phyloP scores from a whole-genome alignment of 768 basidiomycete genomes.

The Serendipita sp. region DNA sequence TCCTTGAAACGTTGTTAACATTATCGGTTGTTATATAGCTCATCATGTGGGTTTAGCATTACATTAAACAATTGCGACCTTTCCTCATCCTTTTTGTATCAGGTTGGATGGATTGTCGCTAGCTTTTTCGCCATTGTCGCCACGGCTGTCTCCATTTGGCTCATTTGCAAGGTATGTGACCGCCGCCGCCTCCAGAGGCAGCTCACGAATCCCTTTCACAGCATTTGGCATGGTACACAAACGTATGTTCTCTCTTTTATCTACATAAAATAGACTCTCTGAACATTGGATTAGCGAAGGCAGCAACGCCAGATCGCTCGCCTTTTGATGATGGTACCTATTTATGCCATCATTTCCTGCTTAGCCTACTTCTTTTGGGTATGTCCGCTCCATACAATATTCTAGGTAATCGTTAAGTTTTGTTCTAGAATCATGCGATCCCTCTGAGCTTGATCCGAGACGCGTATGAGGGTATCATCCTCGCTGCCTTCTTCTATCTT shows the following conservation, averaged over 20 bases:
- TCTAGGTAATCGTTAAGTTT: background rate
- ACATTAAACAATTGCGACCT: background rate
- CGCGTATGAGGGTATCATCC: constrained; percentile 57
- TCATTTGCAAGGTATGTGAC: constrained; percentile 35
- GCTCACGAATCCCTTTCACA: background rate
- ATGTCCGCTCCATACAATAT: background rate
- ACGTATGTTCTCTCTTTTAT: constrained; percentile 21
- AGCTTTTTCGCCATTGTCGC: constrained; percentile 43
- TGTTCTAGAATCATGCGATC: constrained; percentile 41
- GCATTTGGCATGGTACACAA: constrained; percentile 56
- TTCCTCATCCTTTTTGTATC: background rate
- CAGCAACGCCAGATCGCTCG: constrained; percentile 63
- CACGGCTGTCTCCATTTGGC: constrained; percentile 45
- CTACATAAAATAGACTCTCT: constrained; percentile 13
- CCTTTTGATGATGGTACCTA: constrained; percentile 60
- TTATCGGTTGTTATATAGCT: constrained; percentile 19
- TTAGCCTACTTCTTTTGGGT: constrained; percentile 61
- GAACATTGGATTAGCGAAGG: constrained; percentile 30
- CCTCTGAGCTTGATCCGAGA: constrained; percentile 54
- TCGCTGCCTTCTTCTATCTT: constrained; percentile 66
- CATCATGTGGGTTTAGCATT: constrained; percentile 34
- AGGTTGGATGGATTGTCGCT: constrained; percentile 57
- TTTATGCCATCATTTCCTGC: constrained; percentile 52
- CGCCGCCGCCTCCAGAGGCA: background rate
- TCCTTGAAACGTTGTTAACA: background rate